Evolutionary conservation across 202 grass and related monocot genomes (phyloP), one percentile per base, ranked within the genome.

Genomic region (Zoysia matrella): DNA sequence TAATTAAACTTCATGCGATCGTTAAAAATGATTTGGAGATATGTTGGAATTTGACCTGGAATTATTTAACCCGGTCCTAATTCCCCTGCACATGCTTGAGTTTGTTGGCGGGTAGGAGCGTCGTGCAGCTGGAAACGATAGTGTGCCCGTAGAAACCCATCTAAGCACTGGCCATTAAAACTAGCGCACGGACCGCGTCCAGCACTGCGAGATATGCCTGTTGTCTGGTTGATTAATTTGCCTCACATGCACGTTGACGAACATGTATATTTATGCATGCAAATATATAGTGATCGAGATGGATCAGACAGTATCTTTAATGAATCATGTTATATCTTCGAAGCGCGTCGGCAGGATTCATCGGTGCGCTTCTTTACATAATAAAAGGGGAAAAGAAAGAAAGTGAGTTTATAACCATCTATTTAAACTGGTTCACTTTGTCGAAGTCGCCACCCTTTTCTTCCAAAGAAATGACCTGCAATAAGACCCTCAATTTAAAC

Each of bases 1-100:
- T 4, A 56, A 30, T 60, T 22, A 60, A 44, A 4, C n/a, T 7
- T 7, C 44, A 47, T 11, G 66, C 30, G 12, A 39, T 76, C 42
- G 15, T 81, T 65, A 65, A 68, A 11, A 51, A 71, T 74, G 50
- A 76, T 85, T 60, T 73, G 67, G 45, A 67, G 51, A 52, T 41
- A 66, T 41, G 77, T 52, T 16, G 66, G 58, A 82, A 82, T 82
- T 89, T 89, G 83, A 89, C 83, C n/a, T 86, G 42, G 52, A 36
- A 45, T 86, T 89, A 3, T 82, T 69, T 78, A 86, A 22, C 44
- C 11, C 15, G 0, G 36, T 49, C 7, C 2, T 41, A 86, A 82
- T 86, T 86, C 83, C 12, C 15, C 69, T 69, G 73, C 83, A 82
- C 88, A 89, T 64, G 60, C 30, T 62, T 18, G 36, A 30, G 22